A percentile compares a stretch with the other conserved stretches of the same genome.
Evolutionary conservation across 2,329 filamentous ascomycete genomes (phyloP).

Genomic region (Alternaria gansuensis): DNA sequence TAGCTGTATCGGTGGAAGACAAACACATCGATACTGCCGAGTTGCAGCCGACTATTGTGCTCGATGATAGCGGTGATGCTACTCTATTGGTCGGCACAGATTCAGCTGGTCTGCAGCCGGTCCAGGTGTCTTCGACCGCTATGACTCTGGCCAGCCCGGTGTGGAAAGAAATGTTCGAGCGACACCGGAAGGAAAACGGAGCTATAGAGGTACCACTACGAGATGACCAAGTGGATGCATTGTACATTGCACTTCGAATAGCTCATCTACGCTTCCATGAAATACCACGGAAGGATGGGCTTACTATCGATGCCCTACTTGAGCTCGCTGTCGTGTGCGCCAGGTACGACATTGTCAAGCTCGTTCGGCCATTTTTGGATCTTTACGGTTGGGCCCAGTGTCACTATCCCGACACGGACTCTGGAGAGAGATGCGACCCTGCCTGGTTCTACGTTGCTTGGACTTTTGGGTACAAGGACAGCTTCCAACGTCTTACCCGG

Average conservation of each 20-base stretch:
- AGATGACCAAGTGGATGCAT: conserved; percentile 17
- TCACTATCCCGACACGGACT: conserved; percentile 14
- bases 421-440: conserved; percentile 10
- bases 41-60: conserved; percentile 17
- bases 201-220: conserved; percentile 37
- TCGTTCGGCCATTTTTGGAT: conserved; percentile 36
- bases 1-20: conserved; percentile 10
- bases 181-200: conserved; percentile 21
- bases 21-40: conserved; percentile 10
- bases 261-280: conserved; percentile 21
- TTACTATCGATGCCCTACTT: conserved; percentile 33
- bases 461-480: conserved; percentile 31
- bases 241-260: conserved; percentile 16
- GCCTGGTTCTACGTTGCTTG: conserved; percentile 28
- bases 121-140: conserved; percentile 22
- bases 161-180: conserved; percentile 33
- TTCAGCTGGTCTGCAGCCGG: conserved; percentile 18
- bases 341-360: conserved; percentile 39
- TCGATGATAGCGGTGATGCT: conserved; percentile 21
- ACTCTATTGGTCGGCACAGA: conserved; percentile 19
- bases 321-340: conserved; percentile 42
- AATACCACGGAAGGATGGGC: conserved; percentile 15
- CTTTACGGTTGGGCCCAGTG: conserved; percentile 27
- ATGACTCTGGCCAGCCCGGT: conserved; percentile 33
- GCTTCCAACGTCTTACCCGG: conserved; percentile 18